Evolutionary conservation across 2,329 filamentous ascomycete genomes (phyloP).

Genomic region (Paecilomyces fulvus): DNA sequence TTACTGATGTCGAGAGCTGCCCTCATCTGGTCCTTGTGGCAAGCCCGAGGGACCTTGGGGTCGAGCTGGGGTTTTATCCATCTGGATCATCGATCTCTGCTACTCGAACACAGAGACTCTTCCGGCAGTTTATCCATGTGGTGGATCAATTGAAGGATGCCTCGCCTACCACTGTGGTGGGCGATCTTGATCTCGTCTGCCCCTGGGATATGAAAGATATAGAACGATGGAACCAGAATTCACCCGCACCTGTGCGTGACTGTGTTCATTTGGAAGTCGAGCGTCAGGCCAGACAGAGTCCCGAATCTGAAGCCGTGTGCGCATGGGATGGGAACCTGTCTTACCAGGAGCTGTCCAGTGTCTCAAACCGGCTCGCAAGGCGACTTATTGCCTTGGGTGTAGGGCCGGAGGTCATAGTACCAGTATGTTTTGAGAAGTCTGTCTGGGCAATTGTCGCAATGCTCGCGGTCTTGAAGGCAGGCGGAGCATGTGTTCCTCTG

Average conservation of each 20-base stretch:
- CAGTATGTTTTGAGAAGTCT: conserved; percentile 21
- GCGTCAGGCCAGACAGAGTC: conserved; percentile 1
- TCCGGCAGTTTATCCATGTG: no score
- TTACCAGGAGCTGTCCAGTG: conserved; percentile 23
- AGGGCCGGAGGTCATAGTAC: conserved; percentile 17
- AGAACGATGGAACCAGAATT: background rate
- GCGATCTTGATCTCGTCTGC: background rate
- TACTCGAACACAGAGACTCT: no score
- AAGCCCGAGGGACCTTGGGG: no score
- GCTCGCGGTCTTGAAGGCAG: conserved; percentile 21
- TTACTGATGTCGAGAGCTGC: no score
- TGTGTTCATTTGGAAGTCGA: background rate
- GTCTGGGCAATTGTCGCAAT: conserved; percentile 22
- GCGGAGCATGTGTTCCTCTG: conserved; percentile 26
- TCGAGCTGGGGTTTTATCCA: no score
- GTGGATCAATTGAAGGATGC: no score
- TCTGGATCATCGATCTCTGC: no score
- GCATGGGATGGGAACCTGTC: conserved; percentile 26
- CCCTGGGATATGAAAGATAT: background rate
- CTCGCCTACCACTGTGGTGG: background rate
- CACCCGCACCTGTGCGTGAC: background rate
- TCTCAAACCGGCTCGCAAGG: conserved; percentile 23
- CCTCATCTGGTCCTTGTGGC: no score
- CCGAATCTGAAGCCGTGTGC: conserved; percentile 19
- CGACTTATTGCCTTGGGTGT: conserved; percentile 23